phyloP scores from a whole-genome alignment of 345 rosid species.

The Mercurialis annua region DNA sequence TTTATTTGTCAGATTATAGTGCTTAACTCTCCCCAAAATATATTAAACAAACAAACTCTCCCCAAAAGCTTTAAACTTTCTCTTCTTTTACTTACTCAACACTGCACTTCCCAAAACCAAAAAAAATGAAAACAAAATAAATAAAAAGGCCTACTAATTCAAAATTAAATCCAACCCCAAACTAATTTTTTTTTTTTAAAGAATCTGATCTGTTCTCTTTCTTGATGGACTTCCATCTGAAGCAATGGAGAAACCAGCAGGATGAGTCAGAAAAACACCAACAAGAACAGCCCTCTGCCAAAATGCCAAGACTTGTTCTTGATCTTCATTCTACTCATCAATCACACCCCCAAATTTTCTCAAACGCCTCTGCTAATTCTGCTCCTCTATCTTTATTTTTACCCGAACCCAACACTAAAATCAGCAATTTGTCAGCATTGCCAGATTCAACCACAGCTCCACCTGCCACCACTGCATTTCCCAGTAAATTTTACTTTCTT shows the following conservation, averaged over 20 bases:
- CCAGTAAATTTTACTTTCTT: conserved; percentile 31
- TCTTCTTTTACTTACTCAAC: conserved; percentile 3
- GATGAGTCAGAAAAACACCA: conserved; percentile 49
- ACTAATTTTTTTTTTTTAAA: too few species aligned
- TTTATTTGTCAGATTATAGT: conserved; percentile 46
- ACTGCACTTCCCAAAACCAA: too few species aligned
- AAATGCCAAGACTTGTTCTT: conserved; percentile 68
- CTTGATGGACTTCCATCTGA: conserved; percentile 86
- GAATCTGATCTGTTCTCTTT: conserved; percentile 22
- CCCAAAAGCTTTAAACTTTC: conserved; percentile 42
- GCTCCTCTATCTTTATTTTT: conserved; percentile 82
- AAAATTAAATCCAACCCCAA: too few species aligned
- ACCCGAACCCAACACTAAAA: conserved; percentile 51
- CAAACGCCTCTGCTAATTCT: conserved; percentile 40
- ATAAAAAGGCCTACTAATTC: too few species aligned
- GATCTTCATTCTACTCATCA: conserved; percentile 32
- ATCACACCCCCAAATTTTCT: conserved; percentile 23
- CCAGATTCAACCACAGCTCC: conserved; percentile 35
- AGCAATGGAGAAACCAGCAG: conserved; percentile 77
- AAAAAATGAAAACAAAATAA: too few species aligned
- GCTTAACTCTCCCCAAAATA: conserved; percentile 23
- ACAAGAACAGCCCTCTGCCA: conserved; percentile 49
- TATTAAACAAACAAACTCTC: conserved; percentile 28
- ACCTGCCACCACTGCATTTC: conserved; percentile 35
- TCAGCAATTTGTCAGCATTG: conserved; percentile 47